phyloP scores from a whole-genome alignment of 2,329 filamentous ascomycete genomes.

The Fusarium sp. region DNA sequence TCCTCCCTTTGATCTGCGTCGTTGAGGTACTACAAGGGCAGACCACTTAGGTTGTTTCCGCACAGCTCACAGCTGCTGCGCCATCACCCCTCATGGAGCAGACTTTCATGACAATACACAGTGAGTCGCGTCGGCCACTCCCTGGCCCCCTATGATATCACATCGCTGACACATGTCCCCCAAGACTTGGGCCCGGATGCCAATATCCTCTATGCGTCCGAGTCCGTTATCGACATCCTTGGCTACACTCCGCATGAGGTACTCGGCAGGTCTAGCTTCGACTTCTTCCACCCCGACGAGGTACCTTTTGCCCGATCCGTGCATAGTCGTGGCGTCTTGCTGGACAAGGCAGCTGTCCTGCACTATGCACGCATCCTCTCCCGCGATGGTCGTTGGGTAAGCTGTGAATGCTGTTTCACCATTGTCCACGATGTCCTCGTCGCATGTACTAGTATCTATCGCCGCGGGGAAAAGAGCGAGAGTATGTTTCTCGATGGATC shows the following conservation, averaged over 20 bases:
- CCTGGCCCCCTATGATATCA: not conserved
- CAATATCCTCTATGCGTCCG: conserved; percentile 81
- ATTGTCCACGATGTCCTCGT: conserved; percentile 88
- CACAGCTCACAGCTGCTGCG: conserved; percentile 31
- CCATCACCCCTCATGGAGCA: conserved; percentile 68
- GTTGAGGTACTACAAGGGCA: conserved; percentile 1
- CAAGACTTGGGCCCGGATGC: conserved; percentile 74
- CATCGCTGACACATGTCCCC: conserved; percentile 12
- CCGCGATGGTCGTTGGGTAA: conserved; percentile 73
- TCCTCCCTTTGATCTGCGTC: not conserved
- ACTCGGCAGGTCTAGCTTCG: conserved; percentile 77
- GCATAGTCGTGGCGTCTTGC: conserved; percentile 74
- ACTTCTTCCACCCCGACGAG: conserved; percentile 86
- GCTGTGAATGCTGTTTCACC: conserved; percentile 89
- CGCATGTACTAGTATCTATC: conserved; percentile 82
- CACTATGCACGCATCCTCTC: conserved; percentile 78
- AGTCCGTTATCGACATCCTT: conserved; percentile 82
- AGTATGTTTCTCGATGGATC: conserved; percentile 62
- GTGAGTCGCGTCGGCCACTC: conserved; percentile 58
- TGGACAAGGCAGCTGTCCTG: conserved; percentile 85
- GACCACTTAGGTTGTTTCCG: conserved; percentile 10
- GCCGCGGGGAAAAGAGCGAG: conserved; percentile 71
- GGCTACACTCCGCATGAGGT: conserved; percentile 81
- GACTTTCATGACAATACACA: conserved; percentile 91
- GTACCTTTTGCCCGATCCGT: conserved; percentile 75